Evolutionary conservation across 495 filamentous ascomycete genomes (phyloP), one percentile per base, ranked within the genome.

Genomic region (Talaromyces proteolyticus): DNA sequence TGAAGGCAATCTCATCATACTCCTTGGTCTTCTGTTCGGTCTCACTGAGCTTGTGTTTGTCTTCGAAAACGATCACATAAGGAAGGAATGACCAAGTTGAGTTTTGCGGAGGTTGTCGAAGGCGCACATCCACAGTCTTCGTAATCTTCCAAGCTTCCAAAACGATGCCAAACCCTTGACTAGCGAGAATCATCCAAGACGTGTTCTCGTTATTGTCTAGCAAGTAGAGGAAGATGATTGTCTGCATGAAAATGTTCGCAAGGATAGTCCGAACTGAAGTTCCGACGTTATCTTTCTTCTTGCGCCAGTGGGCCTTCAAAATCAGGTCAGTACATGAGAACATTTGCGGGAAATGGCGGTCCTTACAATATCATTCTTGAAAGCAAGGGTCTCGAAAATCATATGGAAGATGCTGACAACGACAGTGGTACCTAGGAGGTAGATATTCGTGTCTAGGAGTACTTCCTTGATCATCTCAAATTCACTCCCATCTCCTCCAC

Each of bases 101-200:
- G 38, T 76, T 81, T 1, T 81, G 72, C 3, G 79, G 68, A 0
- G 86, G 78, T 2, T 79, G 78, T 11, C 90, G 84, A 51, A 97
- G 55, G 54, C 91, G 85, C 47, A 98, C 89, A 56, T 98, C 81
- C 51, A 98, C 94, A 0, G 90, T 82, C 48, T 95, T 96, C n/a
- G 93, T 98, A 62, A 98, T 82, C 63, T 98, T 98, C 93, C 93
- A 98, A 16, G 93, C 84, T 70, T 98, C 93, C 47, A 98, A 83
- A 7, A 95, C 61, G 54, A 98, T 98, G 34, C 93, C 92, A 47
- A 93, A 82, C 17, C 89, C 93, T 68, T 98, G 93, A 12, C 88
- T 86, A 36, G 89, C 85, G 18, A 98, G 77, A 58, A 98, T 97
- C 92, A 97, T 96, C 92, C 93, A 98, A 42, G 88, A 93, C 4